These are phyloP conservation scores for Tardiomyces depauwii DNA, from an alignment of 1,139 yeast species.

Conservation along the genomic window DNA sequence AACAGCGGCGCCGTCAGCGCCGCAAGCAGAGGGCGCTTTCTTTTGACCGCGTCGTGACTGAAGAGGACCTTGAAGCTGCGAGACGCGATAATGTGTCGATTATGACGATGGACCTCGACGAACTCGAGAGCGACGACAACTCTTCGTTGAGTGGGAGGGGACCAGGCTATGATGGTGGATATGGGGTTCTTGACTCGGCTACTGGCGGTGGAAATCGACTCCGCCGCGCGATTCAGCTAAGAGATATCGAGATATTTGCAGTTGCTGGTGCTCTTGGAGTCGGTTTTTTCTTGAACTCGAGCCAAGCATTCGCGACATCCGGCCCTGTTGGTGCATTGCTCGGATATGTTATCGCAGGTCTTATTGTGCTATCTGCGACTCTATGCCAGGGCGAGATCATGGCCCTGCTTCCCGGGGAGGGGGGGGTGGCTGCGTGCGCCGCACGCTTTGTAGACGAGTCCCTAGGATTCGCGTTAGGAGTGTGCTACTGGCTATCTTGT, in stretches of 20 bases:
- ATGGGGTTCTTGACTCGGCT: neutral
- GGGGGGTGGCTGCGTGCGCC: constrained; percentile 49
- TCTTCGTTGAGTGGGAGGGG: constrained; percentile 3
- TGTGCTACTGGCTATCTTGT: constrained; percentile 67
- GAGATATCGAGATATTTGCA: constrained; percentile 75
- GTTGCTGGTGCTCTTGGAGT: constrained; percentile 79
- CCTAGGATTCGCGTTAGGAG: constrained; percentile 73
- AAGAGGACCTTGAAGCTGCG: constrained; percentile 1
- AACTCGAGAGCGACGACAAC: constrained; percentile 15
- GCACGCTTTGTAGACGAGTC: constrained; percentile 79
- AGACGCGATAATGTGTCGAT: too few relatives aligned
- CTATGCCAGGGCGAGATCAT: constrained; percentile 80
- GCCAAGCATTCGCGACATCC: constrained; percentile 63
- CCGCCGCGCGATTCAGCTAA: constrained; percentile 43
- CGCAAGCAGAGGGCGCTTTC: constrained; percentile 10
- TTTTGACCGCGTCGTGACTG: constrained; percentile 16
- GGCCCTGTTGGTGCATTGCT: constrained; percentile 76
- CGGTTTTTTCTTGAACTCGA: constrained; percentile 68
- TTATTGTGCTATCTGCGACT: constrained; percentile 58
- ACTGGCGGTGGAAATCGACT: neutral
- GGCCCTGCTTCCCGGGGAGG: constrained; percentile 69
- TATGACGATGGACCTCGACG: constrained; percentile 1
- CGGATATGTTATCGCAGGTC: constrained; percentile 59
- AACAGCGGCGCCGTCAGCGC: constrained; percentile 6
- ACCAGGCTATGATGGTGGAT: neutral